These are phyloP conservation scores for Furcasterigmium sp. DNA, from an alignment of 2,329 filamentous ascomycete genomes.

Conservation along the genomic window DNA sequence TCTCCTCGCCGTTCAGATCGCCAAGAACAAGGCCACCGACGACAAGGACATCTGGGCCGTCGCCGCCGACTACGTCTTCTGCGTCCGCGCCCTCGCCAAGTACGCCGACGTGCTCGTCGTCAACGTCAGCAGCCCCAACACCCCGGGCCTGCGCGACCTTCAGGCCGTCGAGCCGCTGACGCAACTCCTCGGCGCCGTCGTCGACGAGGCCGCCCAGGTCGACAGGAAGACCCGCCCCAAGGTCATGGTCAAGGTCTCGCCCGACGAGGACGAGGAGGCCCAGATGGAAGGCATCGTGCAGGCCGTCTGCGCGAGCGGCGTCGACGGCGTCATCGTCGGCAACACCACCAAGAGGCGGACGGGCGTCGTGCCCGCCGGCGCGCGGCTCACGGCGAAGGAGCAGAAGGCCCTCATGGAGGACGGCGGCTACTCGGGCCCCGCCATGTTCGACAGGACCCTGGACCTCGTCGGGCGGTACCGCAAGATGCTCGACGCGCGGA, in stretches of 20 bases:
- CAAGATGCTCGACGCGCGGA: conserved; percentile 53
- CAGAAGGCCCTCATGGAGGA: conserved; percentile 64
- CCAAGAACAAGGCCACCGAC: conserved; percentile 92
- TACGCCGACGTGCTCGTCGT: conserved; percentile 97
- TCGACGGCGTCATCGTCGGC: conserved; percentile 93
- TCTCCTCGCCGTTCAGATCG: conserved; percentile 84
- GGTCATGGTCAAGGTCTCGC: conserved; percentile 98
- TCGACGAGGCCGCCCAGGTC: conserved; percentile 66
- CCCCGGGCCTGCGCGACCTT: conserved; percentile 80
- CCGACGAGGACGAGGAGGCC: conserved; percentile 81
- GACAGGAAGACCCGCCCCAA: conserved; percentile 67
- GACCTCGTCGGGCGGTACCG: conserved; percentile 77
- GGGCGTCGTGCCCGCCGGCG: conserved; percentile 62
- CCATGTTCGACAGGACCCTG: conserved; percentile 77
- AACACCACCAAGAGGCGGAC: conserved; percentile 89
- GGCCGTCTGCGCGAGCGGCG: conserved; percentile 75
- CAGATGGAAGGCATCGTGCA: conserved; percentile 87
- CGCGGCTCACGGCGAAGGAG: conserved; percentile 61
- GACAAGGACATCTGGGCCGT: conserved; percentile 82
- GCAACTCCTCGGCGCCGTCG: conserved; percentile 73
- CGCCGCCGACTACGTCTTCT: conserved; percentile 78
- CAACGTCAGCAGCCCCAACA: conserved; percentile 96
- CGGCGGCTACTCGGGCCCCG: conserved; percentile 87
- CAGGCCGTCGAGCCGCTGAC: conserved; percentile 83
- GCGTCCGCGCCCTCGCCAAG: conserved; percentile 72